Percentiles rank a stretch among this genome's conserved stretches.
Conservation (phyloP, 1,284 basidiomycete genomes). For the Cryptococcus sp. region DNA sequence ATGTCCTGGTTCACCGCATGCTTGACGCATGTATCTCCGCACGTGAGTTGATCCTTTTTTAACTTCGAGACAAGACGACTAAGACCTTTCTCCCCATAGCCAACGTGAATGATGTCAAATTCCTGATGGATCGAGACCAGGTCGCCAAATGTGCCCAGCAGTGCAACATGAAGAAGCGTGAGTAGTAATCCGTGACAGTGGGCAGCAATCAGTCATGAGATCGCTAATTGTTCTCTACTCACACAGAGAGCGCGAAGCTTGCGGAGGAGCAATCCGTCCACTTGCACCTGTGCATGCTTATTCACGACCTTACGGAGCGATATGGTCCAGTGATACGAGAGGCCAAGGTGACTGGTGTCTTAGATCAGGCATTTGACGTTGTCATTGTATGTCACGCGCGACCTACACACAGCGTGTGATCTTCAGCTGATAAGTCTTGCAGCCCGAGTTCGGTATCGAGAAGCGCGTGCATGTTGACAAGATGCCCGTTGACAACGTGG, state of each 20-base stretch:
- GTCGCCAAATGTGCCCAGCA: constrained; percentile 97
- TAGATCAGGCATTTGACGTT: constrained; percentile 96
- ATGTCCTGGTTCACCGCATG: constrained; percentile 94
- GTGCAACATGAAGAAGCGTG: constrained; percentile 78
- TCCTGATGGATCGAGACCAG: constrained; percentile 94
- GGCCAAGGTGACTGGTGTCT: constrained; percentile 88
- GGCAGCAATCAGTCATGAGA: no score
- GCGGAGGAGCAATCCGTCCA: constrained; percentile 97
- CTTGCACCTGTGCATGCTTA: constrained; percentile 89
- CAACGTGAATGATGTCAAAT: constrained; percentile 68
- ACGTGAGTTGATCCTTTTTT: constrained; percentile 55
- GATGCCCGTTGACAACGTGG: constrained; percentile 96
- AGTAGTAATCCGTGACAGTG: neutral
- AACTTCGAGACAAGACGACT: neutral
- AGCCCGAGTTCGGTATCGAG: constrained; percentile 92
- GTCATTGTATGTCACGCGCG: constrained; percentile 50
- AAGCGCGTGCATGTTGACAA: constrained; percentile 98
- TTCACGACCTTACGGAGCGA: constrained; percentile 83
- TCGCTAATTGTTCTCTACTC: neutral
- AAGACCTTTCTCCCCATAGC: constrained; percentile 14
- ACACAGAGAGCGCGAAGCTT: constrained; percentile 62
- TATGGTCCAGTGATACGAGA: constrained; percentile 93
- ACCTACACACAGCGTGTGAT: neutral
- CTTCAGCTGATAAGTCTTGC: constrained; percentile 3
- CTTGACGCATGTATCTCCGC: constrained; percentile 81